These are phyloP conservation scores for Nitzschia inconspicua DNA, from an alignment of 108 stramenopile genomes.

Conservation along the genomic window DNA sequence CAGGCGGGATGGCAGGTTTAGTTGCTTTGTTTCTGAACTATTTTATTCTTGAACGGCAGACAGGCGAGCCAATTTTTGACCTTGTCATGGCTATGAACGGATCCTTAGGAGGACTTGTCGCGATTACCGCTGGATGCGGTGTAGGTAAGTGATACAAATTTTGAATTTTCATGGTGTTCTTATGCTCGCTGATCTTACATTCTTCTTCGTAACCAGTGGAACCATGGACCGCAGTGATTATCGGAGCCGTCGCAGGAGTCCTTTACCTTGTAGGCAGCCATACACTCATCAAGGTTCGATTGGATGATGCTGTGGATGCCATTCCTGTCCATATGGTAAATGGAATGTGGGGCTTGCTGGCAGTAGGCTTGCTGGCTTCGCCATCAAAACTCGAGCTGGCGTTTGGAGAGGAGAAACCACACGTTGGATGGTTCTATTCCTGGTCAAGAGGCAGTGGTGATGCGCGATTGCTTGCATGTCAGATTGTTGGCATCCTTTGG, in stretches of 20 bases:
- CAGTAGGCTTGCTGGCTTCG: conserved; percentile 80
- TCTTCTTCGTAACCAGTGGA: conserved; percentile 31
- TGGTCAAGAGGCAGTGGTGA: conserved; percentile 32
- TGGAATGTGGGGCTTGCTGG: conserved; percentile 86
- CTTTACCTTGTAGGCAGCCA: conserved; percentile 63
- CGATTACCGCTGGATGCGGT: conserved; percentile 87
- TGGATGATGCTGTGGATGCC: conserved; percentile 92
- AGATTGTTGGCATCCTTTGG: conserved; percentile 70
- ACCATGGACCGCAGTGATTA: conserved; percentile 83
- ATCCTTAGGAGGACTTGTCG: conserved; percentile 68
- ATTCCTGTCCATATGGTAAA: conserved; percentile 89
- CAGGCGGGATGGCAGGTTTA: conserved; percentile 53
- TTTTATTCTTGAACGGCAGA: conserved; percentile 33
- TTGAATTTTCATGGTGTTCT: background rate
- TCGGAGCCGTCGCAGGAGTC: conserved; percentile 78
- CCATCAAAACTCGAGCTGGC: conserved; percentile 34
- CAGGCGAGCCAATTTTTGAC: conserved; percentile 62
- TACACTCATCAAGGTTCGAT: conserved; percentile 65
- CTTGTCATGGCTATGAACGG: conserved; percentile 55
- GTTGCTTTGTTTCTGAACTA: conserved; percentile 47
- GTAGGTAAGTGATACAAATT: conserved; percentile 45
- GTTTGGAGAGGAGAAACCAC: conserved; percentile 39
- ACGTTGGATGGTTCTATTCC: conserved; percentile 68
- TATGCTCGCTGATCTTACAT: no score
- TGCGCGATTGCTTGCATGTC: conserved; percentile 58